These are phyloP conservation scores for Scheffersomyces spartinae DNA, from an alignment of 805 yeast species.

Conservation along the genomic window DNA sequence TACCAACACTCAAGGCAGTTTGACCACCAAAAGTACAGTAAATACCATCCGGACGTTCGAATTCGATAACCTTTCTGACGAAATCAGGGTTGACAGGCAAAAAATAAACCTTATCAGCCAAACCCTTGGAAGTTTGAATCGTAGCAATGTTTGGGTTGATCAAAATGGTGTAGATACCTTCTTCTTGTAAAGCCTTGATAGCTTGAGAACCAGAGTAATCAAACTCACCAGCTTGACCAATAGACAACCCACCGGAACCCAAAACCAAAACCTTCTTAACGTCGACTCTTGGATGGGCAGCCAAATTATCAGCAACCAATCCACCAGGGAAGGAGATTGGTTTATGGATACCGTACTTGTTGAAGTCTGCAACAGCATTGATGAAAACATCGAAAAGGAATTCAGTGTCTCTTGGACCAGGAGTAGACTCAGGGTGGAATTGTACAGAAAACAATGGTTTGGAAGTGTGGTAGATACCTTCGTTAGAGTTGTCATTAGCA, in stretches of 20 bases:
- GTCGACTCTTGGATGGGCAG: conserved; percentile 64
- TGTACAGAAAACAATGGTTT: conserved; percentile 95
- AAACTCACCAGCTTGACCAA: conserved; percentile 99
- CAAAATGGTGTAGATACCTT: conserved; percentile 90
- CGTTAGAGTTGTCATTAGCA: conserved; percentile 95
- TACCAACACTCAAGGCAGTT: conserved; percentile 95
- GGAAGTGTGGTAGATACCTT: conserved; percentile 87
- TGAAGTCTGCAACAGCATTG: conserved; percentile 59
- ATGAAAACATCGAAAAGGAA: conserved; percentile 91
- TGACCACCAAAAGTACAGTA: conserved; percentile 98
- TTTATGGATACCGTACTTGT: conserved; percentile 47
- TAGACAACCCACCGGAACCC: conserved; percentile 97
- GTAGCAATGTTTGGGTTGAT: conserved; percentile 98
- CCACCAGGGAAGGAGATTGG: conserved; percentile 93
- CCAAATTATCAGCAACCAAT: conserved; percentile 54
- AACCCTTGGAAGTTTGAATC: conserved; percentile 93
- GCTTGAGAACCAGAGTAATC: conserved; percentile 99
- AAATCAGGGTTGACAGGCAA: conserved; percentile 96
- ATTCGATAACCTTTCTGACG: conserved; percentile 87
- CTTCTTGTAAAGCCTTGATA: conserved; percentile 95
- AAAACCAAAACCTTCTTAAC: conserved; percentile 88
- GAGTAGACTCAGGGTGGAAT: conserved; percentile 98
- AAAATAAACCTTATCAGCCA: conserved; percentile 96
- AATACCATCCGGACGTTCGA: conserved; percentile 95
- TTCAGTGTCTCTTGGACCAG: conserved; percentile 99